These are phyloP conservation scores for Penicillium bovifimosum DNA, from an alignment of 495 filamentous ascomycete species.

Conservation along the genomic window DNA sequence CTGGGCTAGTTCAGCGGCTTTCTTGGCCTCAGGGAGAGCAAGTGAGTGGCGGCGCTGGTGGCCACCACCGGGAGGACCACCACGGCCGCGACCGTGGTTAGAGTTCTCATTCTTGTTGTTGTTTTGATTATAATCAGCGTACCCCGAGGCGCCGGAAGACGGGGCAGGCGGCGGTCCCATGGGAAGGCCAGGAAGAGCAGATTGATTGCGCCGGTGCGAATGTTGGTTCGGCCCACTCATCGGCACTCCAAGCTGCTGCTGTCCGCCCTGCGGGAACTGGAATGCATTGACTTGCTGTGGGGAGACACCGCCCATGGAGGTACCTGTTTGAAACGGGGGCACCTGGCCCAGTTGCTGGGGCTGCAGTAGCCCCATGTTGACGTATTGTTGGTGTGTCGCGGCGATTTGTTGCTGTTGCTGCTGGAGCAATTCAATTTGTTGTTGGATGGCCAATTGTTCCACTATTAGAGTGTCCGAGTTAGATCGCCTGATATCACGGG, in stretches of 20 bases:
- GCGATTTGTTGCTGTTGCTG: slow-evolving; percentile 98
- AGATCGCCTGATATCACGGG: slow-evolving; percentile 7
- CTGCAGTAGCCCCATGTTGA: slow-evolving; percentile 90
- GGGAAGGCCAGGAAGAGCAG: slow-evolving; percentile 87
- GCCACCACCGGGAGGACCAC: slow-evolving; percentile 65
- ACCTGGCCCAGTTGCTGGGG: slow-evolving; percentile 71
- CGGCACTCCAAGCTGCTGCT: slow-evolving; percentile 64
- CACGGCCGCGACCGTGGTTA: slow-evolving; percentile 68
- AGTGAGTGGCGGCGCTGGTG: slow-evolving; percentile 94
- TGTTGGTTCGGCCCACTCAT: slow-evolving; percentile 73
- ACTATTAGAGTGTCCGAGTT: slow-evolving; percentile 44
- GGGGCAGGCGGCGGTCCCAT: slow-evolving; percentile 90
- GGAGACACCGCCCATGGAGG: slow-evolving; percentile 63
- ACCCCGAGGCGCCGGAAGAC: slow-evolving; percentile 90
- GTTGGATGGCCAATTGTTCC: slow-evolving; percentile 98
- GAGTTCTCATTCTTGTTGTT: slow-evolving; percentile 65
- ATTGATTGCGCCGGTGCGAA: slow-evolving; percentile 96
- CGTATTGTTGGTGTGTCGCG: slow-evolving; percentile 92
- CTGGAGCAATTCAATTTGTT: slow-evolving; percentile 96
- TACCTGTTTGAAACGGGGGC: slow-evolving; percentile 61
- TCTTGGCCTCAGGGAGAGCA: slow-evolving; percentile 92
- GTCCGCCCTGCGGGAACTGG: slow-evolving; percentile 82
- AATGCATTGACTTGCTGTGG: slow-evolving; percentile 71
- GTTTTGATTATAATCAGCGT: slow-evolving; percentile 67
- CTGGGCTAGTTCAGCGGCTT: slow-evolving; percentile 93